Evolutionary conservation across 2,329 filamentous ascomycete genomes (phyloP), one percentile per base, ranked within the genome.

Genomic region (Coniochaeta pulveracea): DNA sequence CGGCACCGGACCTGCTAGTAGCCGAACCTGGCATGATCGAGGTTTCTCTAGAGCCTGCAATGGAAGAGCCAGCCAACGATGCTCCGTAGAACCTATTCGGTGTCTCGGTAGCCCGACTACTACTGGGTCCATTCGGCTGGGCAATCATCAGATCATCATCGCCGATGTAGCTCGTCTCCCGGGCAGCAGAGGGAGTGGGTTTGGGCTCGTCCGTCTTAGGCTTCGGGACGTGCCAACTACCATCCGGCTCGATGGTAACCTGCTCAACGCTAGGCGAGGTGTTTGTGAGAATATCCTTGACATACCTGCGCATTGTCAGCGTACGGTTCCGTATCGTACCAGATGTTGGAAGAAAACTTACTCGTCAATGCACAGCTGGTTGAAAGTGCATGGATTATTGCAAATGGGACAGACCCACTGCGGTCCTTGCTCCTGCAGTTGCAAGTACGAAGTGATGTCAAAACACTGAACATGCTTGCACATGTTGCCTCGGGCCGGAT

Each of bases 331-430:
- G 9, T 9, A 24, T 24, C 22, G 9, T n/a, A 24, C 22, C n/a
- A 24, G 22, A 24, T 24, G 9, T 24, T 24, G 9, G 9, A 3
- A 3, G 7, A 12, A 9, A 27, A 60, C 76, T 57, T 65, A 91
- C 74, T 91, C 82, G 45, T 98, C 91, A 19, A 96, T 76, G 9
- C 85, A 85, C 16, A 98, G 61, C 30, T 73, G 77, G 33, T 89
- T 81, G 54, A 85, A 98, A 0, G 78, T 75, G 2, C 86, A 79
- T 1, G 73, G 59, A 49, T 88, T 93, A 56, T 80, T 89, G 62
- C 91, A 98, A 15, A 95, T 80, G 1, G 91, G 91, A 48, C 91
- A 98, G n/a, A 77, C 68, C 91, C 91, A 98, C 12, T 91, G 93
- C 0, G 91, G 91, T 0, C 85, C 89, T 61, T 98, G 91, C 52